Conservation (phyloP, 164 flowering plant genomes). For the Vitis rotundifolia region DNA sequence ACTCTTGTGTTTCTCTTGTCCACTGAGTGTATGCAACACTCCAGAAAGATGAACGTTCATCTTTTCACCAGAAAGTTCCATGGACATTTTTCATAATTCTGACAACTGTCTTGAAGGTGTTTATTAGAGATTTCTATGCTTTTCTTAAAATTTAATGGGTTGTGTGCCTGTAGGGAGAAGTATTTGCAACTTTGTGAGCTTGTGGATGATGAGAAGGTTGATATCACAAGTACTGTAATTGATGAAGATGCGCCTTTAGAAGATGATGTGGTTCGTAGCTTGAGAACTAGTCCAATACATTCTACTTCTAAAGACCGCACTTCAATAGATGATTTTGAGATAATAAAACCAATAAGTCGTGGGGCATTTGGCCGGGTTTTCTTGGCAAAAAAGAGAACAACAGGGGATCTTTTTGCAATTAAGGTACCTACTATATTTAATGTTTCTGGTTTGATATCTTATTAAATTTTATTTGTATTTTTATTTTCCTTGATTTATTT, state of each 20-base stretch:
- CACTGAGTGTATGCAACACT: background rate
- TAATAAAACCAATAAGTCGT: slow-evolving; percentile 97
- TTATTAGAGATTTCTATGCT: background rate
- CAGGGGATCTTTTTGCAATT: slow-evolving; percentile 98
- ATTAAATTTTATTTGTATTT: background rate
- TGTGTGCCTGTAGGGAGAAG: slow-evolving; percentile 72
- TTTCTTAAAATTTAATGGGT: background rate
- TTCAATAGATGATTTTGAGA: slow-evolving; percentile 98
- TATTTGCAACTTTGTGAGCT: slow-evolving; percentile 88
- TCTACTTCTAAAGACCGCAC: slow-evolving; percentile 80
- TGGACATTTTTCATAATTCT: background rate
- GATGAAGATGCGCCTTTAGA: slow-evolving; percentile 95
- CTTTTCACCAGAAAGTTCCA: background rate
- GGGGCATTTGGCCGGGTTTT: slow-evolving; percentile 99
- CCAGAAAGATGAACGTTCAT: no score
- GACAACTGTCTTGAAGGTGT: background rate
- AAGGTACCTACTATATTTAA: slow-evolving; percentile 52
- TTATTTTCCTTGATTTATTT: background rate
- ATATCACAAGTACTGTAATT: slow-evolving; percentile 72
- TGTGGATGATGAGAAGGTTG: slow-evolving; percentile 87
- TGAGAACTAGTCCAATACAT: slow-evolving; percentile 88
- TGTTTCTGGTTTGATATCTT: background rate
- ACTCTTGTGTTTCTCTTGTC: background rate
- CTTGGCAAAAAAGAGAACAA: slow-evolving; percentile 94
- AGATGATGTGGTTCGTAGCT: slow-evolving; percentile 93